Evolutionary conservation across 768 basidiomycete species (phyloP).

Genomic region (Suillus spraguei): DNA sequence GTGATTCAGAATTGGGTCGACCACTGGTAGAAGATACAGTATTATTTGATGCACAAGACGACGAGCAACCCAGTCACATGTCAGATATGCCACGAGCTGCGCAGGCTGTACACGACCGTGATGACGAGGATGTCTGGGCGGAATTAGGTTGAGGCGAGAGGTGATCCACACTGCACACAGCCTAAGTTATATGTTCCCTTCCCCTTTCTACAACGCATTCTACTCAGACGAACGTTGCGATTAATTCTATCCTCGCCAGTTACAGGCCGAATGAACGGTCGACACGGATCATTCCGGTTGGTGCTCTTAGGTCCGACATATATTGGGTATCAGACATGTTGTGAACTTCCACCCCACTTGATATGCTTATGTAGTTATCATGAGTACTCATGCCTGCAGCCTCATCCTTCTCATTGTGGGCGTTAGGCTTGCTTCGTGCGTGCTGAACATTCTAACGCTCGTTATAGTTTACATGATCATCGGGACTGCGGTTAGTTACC

Average conservation of each 20-base stretch:
- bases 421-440: no score
- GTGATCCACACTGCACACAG: neutral
- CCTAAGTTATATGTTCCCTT: neutral
- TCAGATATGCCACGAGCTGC: constrained; percentile 64
- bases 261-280: neutral
- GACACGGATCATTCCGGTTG: neutral
- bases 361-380: neutral
- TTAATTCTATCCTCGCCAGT: neutral
- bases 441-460: neutral
- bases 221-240: neutral
- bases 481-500: neutral
- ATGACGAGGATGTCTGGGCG: constrained; percentile 74
- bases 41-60: constrained; percentile 62
- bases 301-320: neutral
- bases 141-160: constrained; percentile 47
- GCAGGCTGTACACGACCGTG: constrained; percentile 56
- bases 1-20: constrained; percentile 51
- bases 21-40: constrained; percentile 63
- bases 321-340: constrained; percentile 1
- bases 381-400: neutral
- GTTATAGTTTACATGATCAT: neutral
- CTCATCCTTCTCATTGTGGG: neutral
- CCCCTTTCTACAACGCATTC: neutral
- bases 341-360: neutral
- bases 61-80: constrained; percentile 32